Evolutionary conservation across 2,329 filamentous ascomycete genomes (phyloP).

Genomic region (Cadophora sp.): DNA sequence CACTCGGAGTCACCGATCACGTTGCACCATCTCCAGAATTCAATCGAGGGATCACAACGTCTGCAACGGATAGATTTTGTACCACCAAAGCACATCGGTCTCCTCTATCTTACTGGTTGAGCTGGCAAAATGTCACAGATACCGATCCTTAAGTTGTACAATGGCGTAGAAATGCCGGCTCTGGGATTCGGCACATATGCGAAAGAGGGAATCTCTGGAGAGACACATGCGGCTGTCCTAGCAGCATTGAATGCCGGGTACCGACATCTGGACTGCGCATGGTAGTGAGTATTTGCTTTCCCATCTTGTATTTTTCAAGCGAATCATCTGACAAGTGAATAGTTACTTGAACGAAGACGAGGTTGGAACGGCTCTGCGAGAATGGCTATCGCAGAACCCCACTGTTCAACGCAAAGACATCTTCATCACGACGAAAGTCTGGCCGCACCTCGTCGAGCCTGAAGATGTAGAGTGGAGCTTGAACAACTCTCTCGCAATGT

Average conservation of each 20-base stretch:
- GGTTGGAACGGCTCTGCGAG: conserved; percentile 77
- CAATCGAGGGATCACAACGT: neutral
- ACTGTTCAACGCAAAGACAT: conserved; percentile 61
- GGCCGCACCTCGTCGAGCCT: conserved; percentile 69
- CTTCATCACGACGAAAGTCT: conserved; percentile 43
- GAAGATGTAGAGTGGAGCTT: conserved; percentile 71
- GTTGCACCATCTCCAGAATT: neutral
- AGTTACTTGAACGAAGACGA: conserved; percentile 80
- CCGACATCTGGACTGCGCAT: conserved; percentile 72
- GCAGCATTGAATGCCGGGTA: conserved; percentile 72
- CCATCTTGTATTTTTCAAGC: neutral
- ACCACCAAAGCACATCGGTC: neutral
- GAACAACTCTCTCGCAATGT: conserved; percentile 72
- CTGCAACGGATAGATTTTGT: neutral
- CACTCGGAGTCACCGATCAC: neutral
- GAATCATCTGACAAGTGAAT: conserved; percentile 20
- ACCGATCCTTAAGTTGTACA: conserved; percentile 45
- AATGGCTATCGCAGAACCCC: conserved; percentile 64
- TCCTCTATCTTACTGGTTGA: neutral
- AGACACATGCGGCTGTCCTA: conserved; percentile 57
- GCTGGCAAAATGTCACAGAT: conserved; percentile 11
- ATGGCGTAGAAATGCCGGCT: conserved; percentile 47
- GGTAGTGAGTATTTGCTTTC: conserved; percentile 54
- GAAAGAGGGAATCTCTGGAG: conserved; percentile 44
- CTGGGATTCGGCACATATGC: conserved; percentile 52